A percentile compares a stretch with the other conserved stretches of the same genome.
phyloP scores from a whole-genome alignment of 805 yeast genomes.

The Zygoascus biomembranicola region DNA sequence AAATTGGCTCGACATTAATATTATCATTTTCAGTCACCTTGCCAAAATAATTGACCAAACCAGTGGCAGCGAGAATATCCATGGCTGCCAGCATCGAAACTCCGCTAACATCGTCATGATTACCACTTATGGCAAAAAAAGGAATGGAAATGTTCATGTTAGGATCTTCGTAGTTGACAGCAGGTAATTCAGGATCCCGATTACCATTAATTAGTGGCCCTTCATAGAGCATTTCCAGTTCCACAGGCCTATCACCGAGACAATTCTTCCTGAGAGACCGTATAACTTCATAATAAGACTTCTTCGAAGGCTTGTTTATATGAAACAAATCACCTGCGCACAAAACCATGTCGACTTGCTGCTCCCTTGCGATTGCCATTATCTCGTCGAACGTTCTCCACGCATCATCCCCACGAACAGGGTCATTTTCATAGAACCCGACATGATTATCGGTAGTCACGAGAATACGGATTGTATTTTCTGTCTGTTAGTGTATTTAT shows the following conservation, averaged over 20 bases:
- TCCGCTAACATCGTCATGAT: conserved; percentile 96
- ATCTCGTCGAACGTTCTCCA: conserved; percentile 85
- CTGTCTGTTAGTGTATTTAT: neutral
- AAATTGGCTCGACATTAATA: conserved; percentile 64
- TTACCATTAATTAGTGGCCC: conserved; percentile 45
- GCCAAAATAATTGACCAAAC: conserved; percentile 86
- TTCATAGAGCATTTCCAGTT: conserved; percentile 73
- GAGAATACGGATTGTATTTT: conserved; percentile 64
- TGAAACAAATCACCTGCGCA: conserved; percentile 95
- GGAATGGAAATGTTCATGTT: conserved; percentile 85
- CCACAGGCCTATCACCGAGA: conserved; percentile 82
- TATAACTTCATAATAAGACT: conserved; percentile 77
- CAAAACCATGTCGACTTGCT: conserved; percentile 64
- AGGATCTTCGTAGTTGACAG: conserved; percentile 84
- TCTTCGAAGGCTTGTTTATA: conserved; percentile 78
- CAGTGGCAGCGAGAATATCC: conserved; percentile 74
- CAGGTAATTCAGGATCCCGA: conserved; percentile 31
- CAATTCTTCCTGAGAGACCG: conserved; percentile 61
- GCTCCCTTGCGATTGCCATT: conserved; percentile 55
- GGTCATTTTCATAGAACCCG: conserved; percentile 84
- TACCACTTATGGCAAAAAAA: conserved; percentile 86
- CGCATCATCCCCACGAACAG: conserved; percentile 82
- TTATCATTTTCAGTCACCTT: conserved; percentile 66
- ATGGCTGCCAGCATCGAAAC: conserved; percentile 60
- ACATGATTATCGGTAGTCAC: conserved; percentile 95